Percentiles rank a stretch among this genome's conserved stretches.
phyloP scores from a whole-genome alignment of 2,329 filamentous ascomycete species.

The Dactylellina parvicollis region DNA sequence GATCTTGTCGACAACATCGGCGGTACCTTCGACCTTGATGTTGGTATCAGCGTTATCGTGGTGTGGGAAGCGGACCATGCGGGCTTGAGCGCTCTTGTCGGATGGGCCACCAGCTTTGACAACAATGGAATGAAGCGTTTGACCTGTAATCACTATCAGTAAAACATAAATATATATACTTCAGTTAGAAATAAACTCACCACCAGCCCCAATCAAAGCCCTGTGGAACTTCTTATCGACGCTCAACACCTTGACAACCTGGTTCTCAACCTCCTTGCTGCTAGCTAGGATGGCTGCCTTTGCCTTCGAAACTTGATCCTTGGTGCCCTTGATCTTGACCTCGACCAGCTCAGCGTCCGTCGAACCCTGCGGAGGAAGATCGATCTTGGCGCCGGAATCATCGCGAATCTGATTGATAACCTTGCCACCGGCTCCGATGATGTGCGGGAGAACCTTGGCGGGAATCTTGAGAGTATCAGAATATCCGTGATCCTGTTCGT shows the following conservation, averaged over 20 bases:
- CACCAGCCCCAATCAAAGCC: constrained; percentile 85
- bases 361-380: constrained; percentile 71
- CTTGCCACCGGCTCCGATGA: constrained; percentile 89
- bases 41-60: constrained; percentile 81
- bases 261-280: constrained; percentile 85
- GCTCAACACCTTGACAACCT: constrained; percentile 85
- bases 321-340: constrained; percentile 91
- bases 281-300: constrained; percentile 84
- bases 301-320: constrained; percentile 87
- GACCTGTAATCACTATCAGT: constrained; percentile 45
- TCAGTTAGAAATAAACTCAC: constrained; percentile 67
- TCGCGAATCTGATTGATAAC: constrained; percentile 91
- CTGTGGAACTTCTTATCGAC: constrained; percentile 96
- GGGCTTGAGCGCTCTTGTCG: constrained; percentile 82
- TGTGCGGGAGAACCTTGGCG: constrained; percentile 88
- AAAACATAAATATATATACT: neutral
- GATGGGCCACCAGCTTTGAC: constrained; percentile 87
- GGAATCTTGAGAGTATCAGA: constrained; percentile 83
- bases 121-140: constrained; percentile 84
- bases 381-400: constrained; percentile 85
- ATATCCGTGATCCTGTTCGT: constrained; percentile 85
- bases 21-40: constrained; percentile 88
- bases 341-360: constrained; percentile 68
- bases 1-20: constrained; percentile 87
- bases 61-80: constrained; percentile 94